A percentile compares a stretch with the other conserved stretches of the same genome.
phyloP scores from a whole-genome alignment of 331 rosid genomes.

The Telfairia occidentalis region DNA sequence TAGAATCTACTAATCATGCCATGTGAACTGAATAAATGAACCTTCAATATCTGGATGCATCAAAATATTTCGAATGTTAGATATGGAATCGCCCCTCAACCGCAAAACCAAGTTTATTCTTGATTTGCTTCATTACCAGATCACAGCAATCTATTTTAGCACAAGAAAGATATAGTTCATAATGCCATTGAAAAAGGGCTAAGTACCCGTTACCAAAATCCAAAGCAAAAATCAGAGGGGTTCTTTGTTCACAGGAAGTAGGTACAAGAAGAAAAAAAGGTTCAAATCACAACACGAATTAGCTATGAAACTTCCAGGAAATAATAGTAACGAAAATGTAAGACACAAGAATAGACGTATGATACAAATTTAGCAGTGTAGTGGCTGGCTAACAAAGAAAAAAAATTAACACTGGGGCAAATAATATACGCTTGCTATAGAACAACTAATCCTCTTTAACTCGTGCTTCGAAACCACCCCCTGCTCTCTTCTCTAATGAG shows the following conservation, averaged over 20 bases:
- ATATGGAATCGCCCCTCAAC: background rate
- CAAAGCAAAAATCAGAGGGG: background rate
- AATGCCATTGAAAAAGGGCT: background rate
- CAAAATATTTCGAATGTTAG: background rate
- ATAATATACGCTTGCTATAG: background rate
- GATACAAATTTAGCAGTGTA: conserved; percentile 9
- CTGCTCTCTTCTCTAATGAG: conserved; percentile 59
- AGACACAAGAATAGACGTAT: conserved; percentile 10
- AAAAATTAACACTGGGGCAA: background rate
- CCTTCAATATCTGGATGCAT: background rate
- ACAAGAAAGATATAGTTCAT: background rate
- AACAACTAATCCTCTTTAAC: conserved; percentile 45
- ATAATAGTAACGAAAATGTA: background rate
- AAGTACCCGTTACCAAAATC: background rate
- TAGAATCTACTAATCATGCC: background rate
- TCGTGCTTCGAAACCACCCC: conserved; percentile 73
- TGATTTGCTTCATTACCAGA: background rate
- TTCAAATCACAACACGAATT: background rate
- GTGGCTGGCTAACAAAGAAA: background rate
- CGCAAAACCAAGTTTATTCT: background rate
- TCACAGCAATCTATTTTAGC: background rate
- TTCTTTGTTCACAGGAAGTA: background rate
- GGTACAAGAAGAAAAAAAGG: background rate
- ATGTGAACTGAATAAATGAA: background rate
- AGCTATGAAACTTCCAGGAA: conserved; percentile 7